Evolutionary conservation across 768 basidiomycete species (phyloP).

Genomic region (Panellus pusillus): DNA sequence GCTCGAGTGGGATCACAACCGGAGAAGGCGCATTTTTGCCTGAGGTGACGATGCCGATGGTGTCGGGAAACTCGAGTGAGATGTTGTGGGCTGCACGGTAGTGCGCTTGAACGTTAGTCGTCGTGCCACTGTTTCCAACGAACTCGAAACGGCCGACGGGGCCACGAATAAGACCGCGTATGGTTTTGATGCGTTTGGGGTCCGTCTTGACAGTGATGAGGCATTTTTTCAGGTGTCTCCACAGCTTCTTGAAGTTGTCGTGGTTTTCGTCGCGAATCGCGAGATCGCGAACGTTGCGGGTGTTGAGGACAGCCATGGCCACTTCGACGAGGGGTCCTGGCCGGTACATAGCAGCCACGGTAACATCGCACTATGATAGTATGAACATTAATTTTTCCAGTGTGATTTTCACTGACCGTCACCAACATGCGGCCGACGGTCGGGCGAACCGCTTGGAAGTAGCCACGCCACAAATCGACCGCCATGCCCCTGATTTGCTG

Average conservation of each 20-base stretch:
- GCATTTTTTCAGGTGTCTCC: slow-evolving; percentile 29
- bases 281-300: slow-evolving; percentile 27
- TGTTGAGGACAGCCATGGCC: slow-evolving; percentile 25
- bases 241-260: slow-evolving; percentile 24
- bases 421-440: slow-evolving; percentile 28
- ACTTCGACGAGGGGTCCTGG: slow-evolving; percentile 22
- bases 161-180: slow-evolving; percentile 28
- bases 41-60: slow-evolving; percentile 29
- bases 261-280: slow-evolving; percentile 11
- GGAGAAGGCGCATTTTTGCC: slow-evolving; percentile 23
- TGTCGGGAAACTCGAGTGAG: slow-evolving; percentile 28
- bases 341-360: no score
- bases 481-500: slow-evolving; percentile 8
- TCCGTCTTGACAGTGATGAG: slow-evolving; percentile 24
- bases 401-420: slow-evolving; percentile 30
- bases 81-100: slow-evolving; percentile 31
- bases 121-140: slow-evolving; percentile 2
- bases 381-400: no score
- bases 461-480: slow-evolving; percentile 36
- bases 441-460: slow-evolving; percentile 40
- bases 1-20: slow-evolving; percentile 38
- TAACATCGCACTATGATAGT: no score
- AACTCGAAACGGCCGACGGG: slow-evolving; percentile 36
- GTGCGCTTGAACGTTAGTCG: slow-evolving; percentile 30
- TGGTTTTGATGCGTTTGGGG: slow-evolving; percentile 23